phyloP scores from a whole-genome alignment of 2,329 filamentous ascomycete species.

The Fusarium nelsonii region DNA sequence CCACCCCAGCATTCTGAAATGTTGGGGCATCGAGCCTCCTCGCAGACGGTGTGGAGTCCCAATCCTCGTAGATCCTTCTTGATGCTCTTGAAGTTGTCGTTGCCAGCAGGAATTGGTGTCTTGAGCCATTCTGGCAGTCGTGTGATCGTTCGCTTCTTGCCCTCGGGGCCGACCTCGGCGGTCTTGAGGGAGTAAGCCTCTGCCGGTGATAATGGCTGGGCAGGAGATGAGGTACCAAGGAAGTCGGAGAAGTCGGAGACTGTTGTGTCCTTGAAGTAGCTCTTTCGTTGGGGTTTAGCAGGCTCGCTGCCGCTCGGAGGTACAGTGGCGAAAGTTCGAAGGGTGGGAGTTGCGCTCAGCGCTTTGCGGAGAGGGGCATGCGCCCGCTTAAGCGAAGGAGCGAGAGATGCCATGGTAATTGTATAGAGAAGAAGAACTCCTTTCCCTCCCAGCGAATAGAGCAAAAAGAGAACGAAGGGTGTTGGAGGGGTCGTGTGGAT shows the following conservation, averaged over 20 bases:
- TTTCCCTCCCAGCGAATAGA: constrained; percentile 3
- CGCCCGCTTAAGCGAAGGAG: constrained; percentile 57
- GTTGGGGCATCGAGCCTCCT: constrained; percentile 97
- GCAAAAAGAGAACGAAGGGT: constrained; percentile 1
- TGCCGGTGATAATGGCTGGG: constrained; percentile 59
- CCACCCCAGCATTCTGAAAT: constrained; percentile 99
- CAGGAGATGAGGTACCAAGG: constrained; percentile 57
- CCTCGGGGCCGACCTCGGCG: constrained; percentile 72
- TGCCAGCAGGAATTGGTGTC: constrained; percentile 88
- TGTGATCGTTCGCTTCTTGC: constrained; percentile 73
- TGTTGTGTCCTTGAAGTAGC: constrained; percentile 71
- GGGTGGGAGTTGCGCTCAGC: constrained; percentile 51
- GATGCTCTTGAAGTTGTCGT: constrained; percentile 90
- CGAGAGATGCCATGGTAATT: constrained; percentile 55
- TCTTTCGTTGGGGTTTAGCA: constrained; percentile 52
- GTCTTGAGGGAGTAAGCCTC: constrained; percentile 73
- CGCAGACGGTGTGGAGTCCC: constrained; percentile 94
- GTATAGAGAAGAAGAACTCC: not conserved
- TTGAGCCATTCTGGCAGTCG: constrained; percentile 95
- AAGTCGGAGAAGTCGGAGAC: constrained; percentile 72
- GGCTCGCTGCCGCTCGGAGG: constrained; percentile 52
- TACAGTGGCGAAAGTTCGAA: constrained; percentile 62
- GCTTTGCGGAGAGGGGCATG: constrained; percentile 59
- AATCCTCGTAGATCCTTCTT: constrained; percentile 92
- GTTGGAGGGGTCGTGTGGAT: constrained; percentile 29